A percentile compares a stretch with the other conserved stretches of the same genome.
These are phyloP conservation scores for Talaromyces nanjingensis DNA, from an alignment of 495 filamentous ascomycete genomes.

Conservation along the genomic window DNA sequence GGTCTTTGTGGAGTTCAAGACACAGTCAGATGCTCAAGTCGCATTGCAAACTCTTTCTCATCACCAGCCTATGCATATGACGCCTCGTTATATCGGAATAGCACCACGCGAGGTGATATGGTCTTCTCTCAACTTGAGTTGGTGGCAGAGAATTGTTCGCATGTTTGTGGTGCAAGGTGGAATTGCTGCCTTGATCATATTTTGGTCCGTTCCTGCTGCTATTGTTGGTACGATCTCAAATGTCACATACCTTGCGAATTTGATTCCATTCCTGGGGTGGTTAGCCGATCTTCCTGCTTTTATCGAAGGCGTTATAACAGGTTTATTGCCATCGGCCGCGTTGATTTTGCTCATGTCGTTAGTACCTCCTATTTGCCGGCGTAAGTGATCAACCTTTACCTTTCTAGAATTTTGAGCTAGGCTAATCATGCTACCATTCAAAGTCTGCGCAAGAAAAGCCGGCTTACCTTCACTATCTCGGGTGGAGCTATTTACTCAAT, in stretches of 20 bases:
- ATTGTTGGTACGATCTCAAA: constrained; percentile 79
- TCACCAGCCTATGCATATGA: constrained; percentile 80
- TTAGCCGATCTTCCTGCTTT: constrained; percentile 59
- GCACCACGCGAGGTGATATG: constrained; percentile 76
- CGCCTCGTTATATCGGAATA: constrained; percentile 72
- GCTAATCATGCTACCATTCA: constrained; percentile 37
- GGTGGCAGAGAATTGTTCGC: constrained; percentile 74
- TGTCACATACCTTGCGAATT: constrained; percentile 55
- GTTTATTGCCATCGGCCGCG: constrained; percentile 68
- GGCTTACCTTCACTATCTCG: constrained; percentile 69
- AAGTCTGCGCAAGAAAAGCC: constrained; percentile 60
- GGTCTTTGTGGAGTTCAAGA: constrained; percentile 81
- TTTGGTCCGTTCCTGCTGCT: constrained; percentile 85
- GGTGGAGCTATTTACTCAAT: constrained; percentile 81
- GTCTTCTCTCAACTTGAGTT: constrained; percentile 70
- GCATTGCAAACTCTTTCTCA: constrained; percentile 76
- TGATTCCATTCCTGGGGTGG: constrained; percentile 59
- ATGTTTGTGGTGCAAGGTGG: constrained; percentile 58
- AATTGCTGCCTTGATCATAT: constrained; percentile 71
- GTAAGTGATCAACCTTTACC: constrained; percentile 32
- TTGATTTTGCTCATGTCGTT: constrained; percentile 80
- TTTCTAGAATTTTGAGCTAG: constrained; percentile 11
- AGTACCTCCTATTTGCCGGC: constrained; percentile 74
- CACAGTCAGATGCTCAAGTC: constrained; percentile 70
- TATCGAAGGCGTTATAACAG: constrained; percentile 72